A percentile compares a stretch with the other conserved stretches of the same genome.
Conservation (phyloP, 305 asterid genomes). For the Plantago coronopus region DNA sequence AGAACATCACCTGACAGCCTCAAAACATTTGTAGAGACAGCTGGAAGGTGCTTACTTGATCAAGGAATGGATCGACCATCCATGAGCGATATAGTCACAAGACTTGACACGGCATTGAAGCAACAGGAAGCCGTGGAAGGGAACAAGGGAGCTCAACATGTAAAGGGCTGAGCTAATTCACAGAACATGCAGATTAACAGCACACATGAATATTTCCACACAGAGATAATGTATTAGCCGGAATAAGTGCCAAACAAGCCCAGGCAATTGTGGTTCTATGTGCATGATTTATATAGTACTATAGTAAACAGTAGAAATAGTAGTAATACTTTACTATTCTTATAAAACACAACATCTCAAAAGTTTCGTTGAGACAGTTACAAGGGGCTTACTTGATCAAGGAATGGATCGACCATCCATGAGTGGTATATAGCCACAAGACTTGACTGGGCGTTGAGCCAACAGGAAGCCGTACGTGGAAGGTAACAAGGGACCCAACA, state of each 20-base stretch:
- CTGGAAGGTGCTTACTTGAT: slow-evolving; percentile 52
- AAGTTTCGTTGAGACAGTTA: slow-evolving; percentile 46
- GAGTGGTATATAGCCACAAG: slow-evolving; percentile 31
- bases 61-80: slow-evolving; percentile 47
- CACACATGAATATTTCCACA: neutral
- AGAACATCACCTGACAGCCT: slow-evolving; percentile 49
- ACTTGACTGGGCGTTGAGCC: slow-evolving; percentile 42
- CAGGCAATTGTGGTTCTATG: no score
- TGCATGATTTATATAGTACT: no score
- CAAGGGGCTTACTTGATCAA: slow-evolving; percentile 48
- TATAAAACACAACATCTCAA: no score
- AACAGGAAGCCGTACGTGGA: slow-evolving; percentile 47
- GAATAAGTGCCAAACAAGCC: no score
- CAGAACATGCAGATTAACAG: slow-evolving; percentile 1
- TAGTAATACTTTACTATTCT: no score
- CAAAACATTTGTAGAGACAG: slow-evolving; percentile 43
- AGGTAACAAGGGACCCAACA: slow-evolving; percentile 25
- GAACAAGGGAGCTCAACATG: slow-evolving; percentile 22
- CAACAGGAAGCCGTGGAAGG: slow-evolving; percentile 43
- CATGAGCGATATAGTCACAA: slow-evolving; percentile 32
- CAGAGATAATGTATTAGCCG: neutral
- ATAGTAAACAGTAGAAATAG: no score
- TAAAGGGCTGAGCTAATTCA: slow-evolving; percentile 19
- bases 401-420: slow-evolving; percentile 49
- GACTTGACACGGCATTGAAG: slow-evolving; percentile 42